Base-by-base conservation (phyloP, 805 yeast species). In the Candida ficus region DNA sequence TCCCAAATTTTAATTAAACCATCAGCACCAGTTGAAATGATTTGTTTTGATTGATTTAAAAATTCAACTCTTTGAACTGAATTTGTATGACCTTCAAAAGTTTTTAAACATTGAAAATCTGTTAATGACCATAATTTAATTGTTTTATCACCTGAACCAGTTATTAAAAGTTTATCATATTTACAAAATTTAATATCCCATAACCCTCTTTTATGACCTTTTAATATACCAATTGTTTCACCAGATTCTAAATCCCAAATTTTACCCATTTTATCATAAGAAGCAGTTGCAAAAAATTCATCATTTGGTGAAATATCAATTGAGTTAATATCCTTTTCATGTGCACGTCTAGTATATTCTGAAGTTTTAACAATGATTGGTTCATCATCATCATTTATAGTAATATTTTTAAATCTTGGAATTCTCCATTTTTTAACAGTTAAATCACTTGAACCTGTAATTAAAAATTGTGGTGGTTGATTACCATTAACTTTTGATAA, bases 1-100 rank as follows among this genome's bases (percentile, higher is more conserved):
- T 88, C 95, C 99, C 99, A 93, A 5, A 93, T 67, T 60, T 93
- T 91, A 43, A 93, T 73, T 38, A 93, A 73, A 2, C 98, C 98
- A 64, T 93, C 99, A 12, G 98, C 98, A 31, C 96, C 97, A 17
- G 89, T 60, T 25, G 69, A 76, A 16, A 85, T 66, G 4, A 91
- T 54, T 58, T 85, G 93, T 38, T 75, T 75, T 49, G 81, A 79
- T 37, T 70, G 71, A 47, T 80, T 76, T 43, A 85, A 68, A 56
- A 87, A 88, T 23, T 74, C 68, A 34, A 83, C 83, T 62, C 93
- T 76, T 62, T 91, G 93, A 4, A 93, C 90, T 0, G 97, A 84
- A 56, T 89, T 91, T 11, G 95, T 77, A 61, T 90, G 97, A 3
- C 98, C 96, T 64, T 93, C 97, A 57, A 90, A 80, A 3, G 96